Base-by-base conservation (phyloP, 306 rosid species). In the Prinsepia uniflora region DNA sequence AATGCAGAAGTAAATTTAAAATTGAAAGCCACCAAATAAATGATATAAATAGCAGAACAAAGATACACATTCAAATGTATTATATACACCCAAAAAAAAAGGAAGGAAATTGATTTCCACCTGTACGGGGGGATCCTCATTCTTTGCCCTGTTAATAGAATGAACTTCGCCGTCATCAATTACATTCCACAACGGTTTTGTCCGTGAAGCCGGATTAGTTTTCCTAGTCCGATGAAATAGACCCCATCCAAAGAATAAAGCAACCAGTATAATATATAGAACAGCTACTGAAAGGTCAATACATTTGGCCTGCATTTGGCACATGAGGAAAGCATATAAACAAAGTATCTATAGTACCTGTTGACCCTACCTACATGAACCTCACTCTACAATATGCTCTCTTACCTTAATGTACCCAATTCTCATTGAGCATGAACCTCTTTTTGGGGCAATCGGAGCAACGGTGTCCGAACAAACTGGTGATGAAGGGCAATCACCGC, bases 401-500 rank as follows among this genome's bases (percentile, higher is more conserved):
- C 87, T 83, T 85, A 91, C 99, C 89, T 77, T 87, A 65, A 94
- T 75, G 44, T 92, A 87, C 70, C 99, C 96, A 71, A 91, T 68
- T 89, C 72, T 89, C 66, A 89, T 73, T 8, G 87, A 85, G 78
- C 99, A 94, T 41, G 97, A 83, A 81, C 82, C 83, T 63, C 39
- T 72, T 73, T 83, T 81, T 39, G 24, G 53, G 68, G 79, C 72
- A 84, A 81, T 80, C 11, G 92, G 75, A 73, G 88, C 72, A 71
- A 79, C 87, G 67, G 94, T 81, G 70, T 69, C 80, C 41, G 95
- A 80, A 77, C 99, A 94, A 73, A 80, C 88, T 44, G 92, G 82
- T 63, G 99, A 81, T 53, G 89, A 83, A 72, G 96, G 96, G 66
- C 99, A 94, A 83, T 91, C 99, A 65, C 99, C 97, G 74, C 99